A percentile compares a stretch with the other conserved stretches of the same genome.
Evolutionary conservation across 768 basidiomycete species (phyloP).

Genomic region (Rhizopogon roseolus): DNA sequence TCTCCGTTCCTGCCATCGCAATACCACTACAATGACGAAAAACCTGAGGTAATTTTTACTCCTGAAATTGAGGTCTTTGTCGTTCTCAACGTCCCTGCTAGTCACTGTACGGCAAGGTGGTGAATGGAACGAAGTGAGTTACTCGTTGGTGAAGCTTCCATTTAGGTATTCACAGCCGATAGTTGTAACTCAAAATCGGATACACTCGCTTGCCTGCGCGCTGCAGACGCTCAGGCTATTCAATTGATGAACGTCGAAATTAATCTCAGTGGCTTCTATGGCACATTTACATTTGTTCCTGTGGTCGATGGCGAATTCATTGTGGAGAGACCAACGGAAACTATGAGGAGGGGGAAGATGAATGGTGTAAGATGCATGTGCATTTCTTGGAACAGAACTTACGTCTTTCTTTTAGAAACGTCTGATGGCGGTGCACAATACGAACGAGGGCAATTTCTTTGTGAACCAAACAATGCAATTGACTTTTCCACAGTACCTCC

Average conservation of each 20-base stretch:
- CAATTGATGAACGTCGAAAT: conserved; percentile 23
- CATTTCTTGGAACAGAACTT: background rate
- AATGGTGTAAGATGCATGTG: conserved; percentile 25
- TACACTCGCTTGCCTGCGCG: conserved; percentile 22
- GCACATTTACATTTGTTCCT: conserved; percentile 28
- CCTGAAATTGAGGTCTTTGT: background rate
- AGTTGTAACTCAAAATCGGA: conserved; percentile 19
- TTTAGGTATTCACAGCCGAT: background rate
- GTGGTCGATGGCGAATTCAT: conserved; percentile 34
- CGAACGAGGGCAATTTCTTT: conserved; percentile 31
- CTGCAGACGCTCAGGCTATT: conserved; percentile 14
- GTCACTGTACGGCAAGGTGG: conserved; percentile 13
- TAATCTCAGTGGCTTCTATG: conserved; percentile 21
- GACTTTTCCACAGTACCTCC: conserved; percentile 27
- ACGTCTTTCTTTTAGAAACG: conserved; percentile 14
- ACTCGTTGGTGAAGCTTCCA: background rate
- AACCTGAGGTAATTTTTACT: conserved; percentile 18
- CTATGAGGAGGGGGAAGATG: conserved; percentile 19
- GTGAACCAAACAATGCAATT: conserved; percentile 25
- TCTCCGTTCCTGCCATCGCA: conserved; percentile 28
- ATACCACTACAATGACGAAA: conserved; percentile 26
- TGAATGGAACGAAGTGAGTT: conserved; percentile 9
- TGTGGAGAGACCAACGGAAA: conserved; percentile 25
- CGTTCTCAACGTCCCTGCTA: background rate
- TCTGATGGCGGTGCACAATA: conserved; percentile 35